Base-by-base conservation (phyloP, 108 stramenopile species). In the Schizochytrium sp. region DNA sequence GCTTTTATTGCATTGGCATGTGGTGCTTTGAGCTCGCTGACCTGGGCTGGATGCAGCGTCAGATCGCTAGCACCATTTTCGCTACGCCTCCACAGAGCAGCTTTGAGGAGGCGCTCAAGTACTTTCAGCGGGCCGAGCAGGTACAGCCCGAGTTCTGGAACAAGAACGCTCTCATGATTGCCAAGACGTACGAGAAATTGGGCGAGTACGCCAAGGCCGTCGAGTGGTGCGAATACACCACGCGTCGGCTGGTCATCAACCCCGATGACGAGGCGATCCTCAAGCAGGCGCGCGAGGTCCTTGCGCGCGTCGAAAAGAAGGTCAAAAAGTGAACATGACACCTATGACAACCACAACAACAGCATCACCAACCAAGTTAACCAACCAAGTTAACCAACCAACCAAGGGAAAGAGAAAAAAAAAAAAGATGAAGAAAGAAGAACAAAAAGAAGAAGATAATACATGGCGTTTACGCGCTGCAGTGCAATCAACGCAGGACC, bases 161-260 rank as follows among this genome's bases (percentile, higher is more conserved):
- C 76, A 83, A 83, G 76, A 83, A 83, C 28, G 76, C 76, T 8
- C 76, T 83, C 51, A 83, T 83, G 76, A 47, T 83, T 5, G 76
- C 76, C 45, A 83, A 83, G 76, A 53, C 76, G 19, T 83, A 83
- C 76, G 76, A 83, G 51, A 83, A 83, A 45, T 6, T 83, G 18
- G 76, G 76, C 51, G 76, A 83, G 4, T 25, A 28, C 19, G 76
- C 76, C 45, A 83, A 83, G 48, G 76, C 76, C 10, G 45, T 45
- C 76, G 76, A 83, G 51, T 83, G 76, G 76, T 43, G 43, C 19
- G 48, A 83, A 6, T 47, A 12, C 76, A 83, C 76, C 76, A 83
- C 51, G 19, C 48, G 51, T 45, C 76, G 76, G 6, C 76, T 53
- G 16, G 45, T 47, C 48, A 53, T 83, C 48, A 83, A 53, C 76